Evolutionary conservation across 192 early-diverging fungal species (phyloP).

Genomic region (Gonapodya prolifera): DNA sequence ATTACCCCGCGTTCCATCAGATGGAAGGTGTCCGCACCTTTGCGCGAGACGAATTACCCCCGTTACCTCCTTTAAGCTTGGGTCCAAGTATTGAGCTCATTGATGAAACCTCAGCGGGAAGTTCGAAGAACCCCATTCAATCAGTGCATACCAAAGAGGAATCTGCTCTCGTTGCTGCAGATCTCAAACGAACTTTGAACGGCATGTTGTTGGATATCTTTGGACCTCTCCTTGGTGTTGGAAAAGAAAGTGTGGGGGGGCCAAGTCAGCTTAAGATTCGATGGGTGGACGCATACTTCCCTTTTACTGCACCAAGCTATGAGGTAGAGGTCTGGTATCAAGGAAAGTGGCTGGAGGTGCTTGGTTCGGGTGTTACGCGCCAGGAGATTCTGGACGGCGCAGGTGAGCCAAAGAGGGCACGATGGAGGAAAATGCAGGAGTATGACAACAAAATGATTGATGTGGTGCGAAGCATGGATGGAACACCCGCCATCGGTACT

Average conservation of each 20-base stretch:
- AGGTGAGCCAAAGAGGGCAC: constrained; percentile 27
- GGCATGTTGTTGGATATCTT: constrained; percentile 65
- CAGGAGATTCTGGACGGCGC: constrained; percentile 67
- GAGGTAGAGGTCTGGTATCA: constrained; percentile 92
- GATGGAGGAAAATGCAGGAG: too few species aligned
- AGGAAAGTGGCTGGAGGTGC: constrained; percentile 88
- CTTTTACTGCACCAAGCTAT: constrained; percentile 92
- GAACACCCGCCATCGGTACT: background rate
- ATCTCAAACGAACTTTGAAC: constrained; percentile 76
- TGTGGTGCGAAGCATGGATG: too few species aligned
- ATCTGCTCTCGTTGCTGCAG: constrained; percentile 37
- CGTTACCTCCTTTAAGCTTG: background rate
- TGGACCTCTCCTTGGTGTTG: constrained; percentile 14
- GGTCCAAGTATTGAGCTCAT: background rate
- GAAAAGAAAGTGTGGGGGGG: constrained; percentile 17
- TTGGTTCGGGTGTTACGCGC: constrained; percentile 84
- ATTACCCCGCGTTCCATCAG: constrained; percentile 97
- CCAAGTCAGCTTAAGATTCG: constrained; percentile 58
- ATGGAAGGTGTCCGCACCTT: constrained; percentile 87
- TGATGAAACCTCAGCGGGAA: background rate
- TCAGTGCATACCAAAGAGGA: constrained; percentile 45
- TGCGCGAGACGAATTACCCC: constrained; percentile 9
- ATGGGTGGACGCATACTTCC: constrained; percentile 91
- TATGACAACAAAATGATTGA: too few species aligned
- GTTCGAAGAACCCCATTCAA: constrained; percentile 57